These are phyloP conservation scores for Exophiala mesophila DNA, from an alignment of 2,329 filamentous ascomycete genomes.

Conservation along the genomic window DNA sequence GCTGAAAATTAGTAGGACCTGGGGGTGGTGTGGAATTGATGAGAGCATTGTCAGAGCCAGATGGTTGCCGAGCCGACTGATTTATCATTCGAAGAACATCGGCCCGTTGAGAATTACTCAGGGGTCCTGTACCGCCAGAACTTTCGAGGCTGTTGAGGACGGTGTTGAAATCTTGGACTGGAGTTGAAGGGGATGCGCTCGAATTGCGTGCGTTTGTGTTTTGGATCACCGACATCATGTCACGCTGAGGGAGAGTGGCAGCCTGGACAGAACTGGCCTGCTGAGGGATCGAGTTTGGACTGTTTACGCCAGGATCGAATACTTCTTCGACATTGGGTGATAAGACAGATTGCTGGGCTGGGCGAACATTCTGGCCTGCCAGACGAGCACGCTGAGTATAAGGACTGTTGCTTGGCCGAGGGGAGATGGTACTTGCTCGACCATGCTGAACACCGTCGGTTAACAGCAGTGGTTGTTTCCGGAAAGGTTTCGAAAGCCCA, in stretches of 20 bases:
- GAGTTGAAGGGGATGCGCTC: conserved; percentile 32
- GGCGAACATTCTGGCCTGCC: conserved; percentile 2
- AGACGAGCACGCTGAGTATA: conserved; percentile 9
- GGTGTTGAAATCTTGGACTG: conserved; percentile 40
- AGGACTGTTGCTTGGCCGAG: conserved; percentile 29
- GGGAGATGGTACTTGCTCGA: conserved; percentile 36
- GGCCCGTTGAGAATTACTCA: conserved; percentile 42
- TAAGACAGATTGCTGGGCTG: conserved; percentile 4
- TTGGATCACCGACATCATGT: conserved; percentile 47
- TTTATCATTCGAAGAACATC: conserved; percentile 46
- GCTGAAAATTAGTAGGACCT: conserved; percentile 47
- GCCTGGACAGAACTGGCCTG: conserved; percentile 8
- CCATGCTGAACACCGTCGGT: conserved; percentile 38
- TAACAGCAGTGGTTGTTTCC: conserved; percentile 44
- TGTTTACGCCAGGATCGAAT: conserved; percentile 32
- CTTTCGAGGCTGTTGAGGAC: conserved; percentile 42
- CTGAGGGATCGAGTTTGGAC: conserved; percentile 11
- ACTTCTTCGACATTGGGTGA: conserved; percentile 41
- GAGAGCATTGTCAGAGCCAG: conserved; percentile 53
- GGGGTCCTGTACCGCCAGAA: conserved; percentile 39
- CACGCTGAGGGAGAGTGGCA: conserved; percentile 33
- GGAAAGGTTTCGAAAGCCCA: conserved; percentile 36
- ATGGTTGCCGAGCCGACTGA: conserved; percentile 39
- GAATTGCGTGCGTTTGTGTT: conserved; percentile 41
- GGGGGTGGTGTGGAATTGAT: conserved; percentile 51